Percentiles rank a stretch among this genome's conserved stretches.
phyloP scores from a whole-genome alignment of 768 basidiomycete genomes.

The Solioccasus polychromus region DNA sequence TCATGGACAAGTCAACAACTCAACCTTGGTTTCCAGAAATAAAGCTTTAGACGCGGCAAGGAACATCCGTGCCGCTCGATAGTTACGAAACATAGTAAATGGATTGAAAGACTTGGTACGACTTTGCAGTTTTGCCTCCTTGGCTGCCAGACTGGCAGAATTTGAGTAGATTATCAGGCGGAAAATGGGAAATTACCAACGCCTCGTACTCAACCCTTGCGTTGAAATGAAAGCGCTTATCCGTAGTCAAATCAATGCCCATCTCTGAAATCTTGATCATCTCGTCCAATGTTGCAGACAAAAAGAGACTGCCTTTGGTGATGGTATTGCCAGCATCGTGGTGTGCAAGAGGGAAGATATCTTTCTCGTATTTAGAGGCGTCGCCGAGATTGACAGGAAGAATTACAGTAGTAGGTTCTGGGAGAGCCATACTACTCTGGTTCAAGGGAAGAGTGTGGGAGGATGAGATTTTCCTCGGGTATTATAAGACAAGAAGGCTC shows the following conservation, averaged over 20 bases:
- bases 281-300: slow-evolving; percentile 3
- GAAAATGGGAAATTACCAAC: background rate
- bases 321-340: background rate
- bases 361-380: background rate
- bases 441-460: too few species aligned
- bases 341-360: background rate
- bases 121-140: background rate
- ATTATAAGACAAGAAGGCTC: too few species aligned
- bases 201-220: background rate
- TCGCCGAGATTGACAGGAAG: background rate
- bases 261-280: background rate
- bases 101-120: background rate
- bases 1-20: background rate
- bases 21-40: background rate
- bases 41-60: background rate
- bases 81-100: background rate
- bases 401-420: background rate
- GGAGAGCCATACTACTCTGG: background rate
- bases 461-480: too few species aligned
- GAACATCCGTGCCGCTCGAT: slow-evolving; percentile 3
- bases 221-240: background rate
- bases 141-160: background rate
- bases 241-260: too few species aligned
- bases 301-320: background rate
- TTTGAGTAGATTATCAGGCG: background rate